Evolutionary conservation across 331 rosid genomes (phyloP), one percentile per base, ranked within the genome.

Genomic region (Cucumis variabilis): DNA sequence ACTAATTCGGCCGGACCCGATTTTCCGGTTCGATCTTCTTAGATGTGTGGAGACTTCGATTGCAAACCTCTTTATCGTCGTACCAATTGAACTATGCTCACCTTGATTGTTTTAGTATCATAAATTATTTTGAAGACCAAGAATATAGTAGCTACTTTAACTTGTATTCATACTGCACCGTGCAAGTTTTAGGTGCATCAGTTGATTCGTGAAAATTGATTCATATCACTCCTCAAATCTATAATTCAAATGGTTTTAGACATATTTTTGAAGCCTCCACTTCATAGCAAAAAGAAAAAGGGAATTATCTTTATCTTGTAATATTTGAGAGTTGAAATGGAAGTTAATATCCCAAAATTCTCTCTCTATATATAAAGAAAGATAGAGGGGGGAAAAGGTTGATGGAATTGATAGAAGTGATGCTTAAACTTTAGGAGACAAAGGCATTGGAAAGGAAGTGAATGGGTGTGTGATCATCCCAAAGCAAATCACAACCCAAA

Each of bases 351-450:
- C 58, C 55, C 55, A 11, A 74, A 20, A 74, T 33, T 73, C 51
- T 17, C 33, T 68, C 23, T 71, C n/a, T 30, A 7, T 44, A 44
- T 44, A 44, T 44, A 44, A 13, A 4, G 1, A n/a, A 24, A 48
- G 21, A 25, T 7, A 11, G 24, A 20, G n/a, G 44, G 48, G 5
- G 8, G 8, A 7, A 79, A 78, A 25, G 28, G 84, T 79, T 25
- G 68, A 79, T 79, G 83, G 68, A 68, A 79, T 53, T 53, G 84
- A 79, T 79, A 10, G 46, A 10, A 53, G 48, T 27, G 9, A 79
- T 79, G 84, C 11, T 79, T 51, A 79, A 53, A 79, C 84, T 79
- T 79, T 79, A 79, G 84, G 84, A 79, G 84, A 79, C 84, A 53
- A 27, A 75, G 15, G 46, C 84, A 79, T 79, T 21, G 41, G 37